Percentiles rank a stretch among this genome's conserved stretches.
Conservation (phyloP, 176 grass and related monocot species). For the Oryza rufipogon region DNA sequence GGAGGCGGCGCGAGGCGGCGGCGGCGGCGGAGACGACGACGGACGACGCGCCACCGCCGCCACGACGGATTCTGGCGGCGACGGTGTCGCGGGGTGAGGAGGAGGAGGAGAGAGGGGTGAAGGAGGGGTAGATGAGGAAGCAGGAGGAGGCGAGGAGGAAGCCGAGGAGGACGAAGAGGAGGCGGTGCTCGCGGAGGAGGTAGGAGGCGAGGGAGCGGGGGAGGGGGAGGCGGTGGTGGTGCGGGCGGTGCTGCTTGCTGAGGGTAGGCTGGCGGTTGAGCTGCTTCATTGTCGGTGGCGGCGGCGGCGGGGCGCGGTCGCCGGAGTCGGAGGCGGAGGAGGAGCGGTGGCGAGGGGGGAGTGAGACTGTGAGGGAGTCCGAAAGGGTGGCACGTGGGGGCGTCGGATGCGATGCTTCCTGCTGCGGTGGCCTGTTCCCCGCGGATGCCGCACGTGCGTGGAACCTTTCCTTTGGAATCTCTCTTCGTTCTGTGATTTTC, state of each 20-base stretch:
- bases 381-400: slow-evolving; percentile 23
- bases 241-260: slow-evolving; percentile 59
- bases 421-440: slow-evolving; percentile 31
- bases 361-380: background rate
- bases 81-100: background rate
- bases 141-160: slow-evolving; percentile 81
- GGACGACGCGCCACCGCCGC: background rate
- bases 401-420: slow-evolving; percentile 33
- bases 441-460: slow-evolving; percentile 51
- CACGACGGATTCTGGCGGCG: slow-evolving; percentile 15
- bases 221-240: slow-evolving; percentile 50
- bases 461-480: slow-evolving; percentile 27
- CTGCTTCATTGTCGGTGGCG: slow-evolving; percentile 61
- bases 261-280: slow-evolving; percentile 67
- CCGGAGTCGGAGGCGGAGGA: slow-evolving; percentile 31
- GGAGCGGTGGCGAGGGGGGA: slow-evolving; percentile 10
- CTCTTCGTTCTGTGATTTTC: too few species aligned
- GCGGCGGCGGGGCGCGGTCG: slow-evolving; percentile 20
- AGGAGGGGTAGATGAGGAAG: slow-evolving; percentile 67
- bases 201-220: slow-evolving; percentile 52
- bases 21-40: slow-evolving; percentile 4
- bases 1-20: slow-evolving; percentile 56
- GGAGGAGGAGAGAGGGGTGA: slow-evolving; percentile 14
- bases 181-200: slow-evolving; percentile 89
- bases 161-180: slow-evolving; percentile 91